phyloP scores from a whole-genome alignment of 1,139 yeast genomes.

The Hanseniaspora gamundiae region DNA sequence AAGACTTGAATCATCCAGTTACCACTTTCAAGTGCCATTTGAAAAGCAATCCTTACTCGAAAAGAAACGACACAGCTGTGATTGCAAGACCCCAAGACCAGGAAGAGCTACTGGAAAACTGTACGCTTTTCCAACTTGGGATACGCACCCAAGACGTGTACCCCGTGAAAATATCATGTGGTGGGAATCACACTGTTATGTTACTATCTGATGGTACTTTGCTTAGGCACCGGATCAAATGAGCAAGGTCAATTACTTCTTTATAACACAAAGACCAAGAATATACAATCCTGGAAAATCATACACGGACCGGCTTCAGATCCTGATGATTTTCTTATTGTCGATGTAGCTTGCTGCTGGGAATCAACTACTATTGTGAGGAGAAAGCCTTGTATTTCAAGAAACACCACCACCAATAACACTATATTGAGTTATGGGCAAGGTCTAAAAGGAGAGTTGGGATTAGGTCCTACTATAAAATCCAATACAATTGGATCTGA shows the following conservation, averaged over 20 bases:
- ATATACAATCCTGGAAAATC: slow-evolving; percentile 7
- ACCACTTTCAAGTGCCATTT: slow-evolving; percentile 11
- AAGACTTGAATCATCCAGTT: slow-evolving; percentile 35
- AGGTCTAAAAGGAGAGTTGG: slow-evolving; percentile 70
- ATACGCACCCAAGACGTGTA: not conserved
- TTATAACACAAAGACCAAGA: slow-evolving; percentile 3
- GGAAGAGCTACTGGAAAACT: not conserved
- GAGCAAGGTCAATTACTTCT: slow-evolving; percentile 33
- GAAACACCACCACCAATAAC: not conserved
- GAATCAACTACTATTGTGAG: slow-evolving; percentile 51
- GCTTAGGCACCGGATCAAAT: slow-evolving; percentile 53
- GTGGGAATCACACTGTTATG: slow-evolving; percentile 79
- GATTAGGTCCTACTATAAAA: slow-evolving; percentile 32
- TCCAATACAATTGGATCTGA: slow-evolving; percentile 14
- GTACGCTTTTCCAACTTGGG: not conserved
- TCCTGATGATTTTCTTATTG: too few species aligned
- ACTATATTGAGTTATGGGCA: slow-evolving; percentile 43
- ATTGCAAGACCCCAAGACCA: slow-evolving; percentile 19
- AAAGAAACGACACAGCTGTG: not conserved
- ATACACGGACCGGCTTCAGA: slow-evolving; percentile 5
- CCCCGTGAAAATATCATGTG: slow-evolving; percentile 30
- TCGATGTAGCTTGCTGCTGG: slow-evolving; percentile 51
- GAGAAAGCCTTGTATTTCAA: slow-evolving; percentile 14
- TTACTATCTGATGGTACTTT: slow-evolving; percentile 38
- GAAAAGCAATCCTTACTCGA: not conserved